These are phyloP conservation scores for Camelina sativa DNA, from an alignment of 345 rosid genomes.

Conservation along the genomic window DNA sequence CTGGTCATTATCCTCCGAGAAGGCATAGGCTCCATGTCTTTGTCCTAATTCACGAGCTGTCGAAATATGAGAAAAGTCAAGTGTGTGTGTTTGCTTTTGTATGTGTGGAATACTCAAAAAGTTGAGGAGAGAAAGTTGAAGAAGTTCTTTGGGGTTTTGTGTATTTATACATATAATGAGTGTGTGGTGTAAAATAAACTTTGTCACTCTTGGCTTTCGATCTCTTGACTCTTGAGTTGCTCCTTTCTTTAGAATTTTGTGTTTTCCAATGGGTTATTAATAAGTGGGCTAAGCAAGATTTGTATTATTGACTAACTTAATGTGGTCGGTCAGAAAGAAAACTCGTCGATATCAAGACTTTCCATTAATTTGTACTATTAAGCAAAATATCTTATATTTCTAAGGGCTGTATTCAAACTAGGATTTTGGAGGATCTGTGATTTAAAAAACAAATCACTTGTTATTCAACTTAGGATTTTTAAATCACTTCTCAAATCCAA, in stretches of 20 bases:
- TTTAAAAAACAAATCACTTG: too few species aligned
- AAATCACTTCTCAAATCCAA: too few species aligned
- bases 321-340: not conserved
- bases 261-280: not conserved
- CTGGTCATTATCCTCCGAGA: constrained; percentile 14
- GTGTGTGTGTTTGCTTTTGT: not conserved
- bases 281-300: not conserved
- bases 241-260: not conserved
- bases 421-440: too few species aligned
- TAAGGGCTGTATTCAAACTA: too few species aligned
- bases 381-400: not conserved
- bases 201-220: constrained; percentile 18
- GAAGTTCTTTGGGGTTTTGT: constrained; percentile 35
- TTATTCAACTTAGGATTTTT: too few species aligned
- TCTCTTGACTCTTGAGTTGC: not conserved
- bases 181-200: constrained; percentile 23
- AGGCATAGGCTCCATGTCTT: constrained; percentile 24
- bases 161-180: constrained; percentile 27
- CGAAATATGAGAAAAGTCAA: constrained; percentile 26
- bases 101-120: constrained; percentile 23
- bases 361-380: not conserved
- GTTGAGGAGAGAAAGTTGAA: constrained; percentile 32
- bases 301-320: not conserved
- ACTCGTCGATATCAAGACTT: not conserved
- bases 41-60: not conserved